These are phyloP conservation scores for Zygosaccharomyces lentus DNA, from an alignment of 805 yeast species.

Conservation along the genomic window DNA sequence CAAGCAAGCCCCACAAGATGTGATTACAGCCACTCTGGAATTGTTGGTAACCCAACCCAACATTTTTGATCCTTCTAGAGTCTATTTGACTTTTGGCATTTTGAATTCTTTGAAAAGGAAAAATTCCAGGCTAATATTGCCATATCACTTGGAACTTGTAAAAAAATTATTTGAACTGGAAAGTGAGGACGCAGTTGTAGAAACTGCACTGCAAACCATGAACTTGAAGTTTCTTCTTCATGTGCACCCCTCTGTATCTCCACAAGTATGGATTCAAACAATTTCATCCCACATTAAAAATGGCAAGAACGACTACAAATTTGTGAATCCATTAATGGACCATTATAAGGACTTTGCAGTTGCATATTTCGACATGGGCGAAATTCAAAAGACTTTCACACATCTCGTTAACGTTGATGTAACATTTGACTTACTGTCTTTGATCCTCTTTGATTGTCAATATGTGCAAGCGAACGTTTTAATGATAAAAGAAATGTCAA, in stretches of 20 bases:
- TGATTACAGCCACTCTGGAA: slow-evolving; percentile 34
- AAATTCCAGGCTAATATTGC: slow-evolving; percentile 17
- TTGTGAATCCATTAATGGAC: slow-evolving; percentile 34
- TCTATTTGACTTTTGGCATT: slow-evolving; percentile 56
- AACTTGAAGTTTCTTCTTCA: slow-evolving; percentile 44
- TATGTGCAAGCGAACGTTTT: slow-evolving; percentile 12
- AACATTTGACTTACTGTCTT: slow-evolving; percentile 25
- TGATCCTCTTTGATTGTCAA: slow-evolving; percentile 23
- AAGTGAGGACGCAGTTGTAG: slow-evolving; percentile 51
- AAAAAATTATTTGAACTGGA: slow-evolving; percentile 36
- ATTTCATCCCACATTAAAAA: slow-evolving; percentile 39
- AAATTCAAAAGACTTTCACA: slow-evolving; percentile 1
- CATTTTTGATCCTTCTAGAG: slow-evolving; percentile 66
- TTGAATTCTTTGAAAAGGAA: slow-evolving; percentile 43
- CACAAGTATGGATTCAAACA: slow-evolving; percentile 32
- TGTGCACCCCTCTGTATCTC: slow-evolving; percentile 31
- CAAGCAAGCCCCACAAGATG: slow-evolving; percentile 3
- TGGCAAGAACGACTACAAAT: slow-evolving; percentile 23
- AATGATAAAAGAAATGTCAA: slow-evolving; percentile 31
- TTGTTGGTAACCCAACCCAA: slow-evolving; percentile 46
- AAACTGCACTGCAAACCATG: slow-evolving; percentile 48
- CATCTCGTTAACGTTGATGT: slow-evolving; percentile 8
- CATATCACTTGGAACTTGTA: slow-evolving; percentile 31
- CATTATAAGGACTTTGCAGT: slow-evolving; percentile 39
- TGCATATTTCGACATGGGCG: slow-evolving; percentile 34